Percentiles rank a stretch among this genome's conserved stretches.
phyloP scores from a whole-genome alignment of 176 grass and related monocot species.

The Elaeis guineensis region DNA sequence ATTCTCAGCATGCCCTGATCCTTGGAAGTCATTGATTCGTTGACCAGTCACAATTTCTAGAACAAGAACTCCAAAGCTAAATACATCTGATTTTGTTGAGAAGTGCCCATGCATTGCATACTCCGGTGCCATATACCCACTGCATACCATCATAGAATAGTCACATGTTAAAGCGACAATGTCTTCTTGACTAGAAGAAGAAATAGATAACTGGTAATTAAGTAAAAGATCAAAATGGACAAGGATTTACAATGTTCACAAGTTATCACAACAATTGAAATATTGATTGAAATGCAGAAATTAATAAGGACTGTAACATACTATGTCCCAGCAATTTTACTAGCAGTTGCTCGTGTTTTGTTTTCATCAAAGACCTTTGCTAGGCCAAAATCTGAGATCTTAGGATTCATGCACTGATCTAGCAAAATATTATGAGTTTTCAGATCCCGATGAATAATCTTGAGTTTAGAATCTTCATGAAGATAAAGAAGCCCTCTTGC shows the following conservation, averaged over 20 bases:
- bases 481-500: conserved; percentile 1
- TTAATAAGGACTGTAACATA: not conserved
- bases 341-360: not conserved
- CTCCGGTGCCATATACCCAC: no score
- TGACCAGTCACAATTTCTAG: no score
- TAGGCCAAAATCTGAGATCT: conserved; percentile 5
- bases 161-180: no score
- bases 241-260: not conserved
- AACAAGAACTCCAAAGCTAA: no score
- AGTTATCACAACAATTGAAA: no score
- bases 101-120: no score
- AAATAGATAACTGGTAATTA: not conserved
- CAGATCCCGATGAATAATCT: conserved; percentile 8
- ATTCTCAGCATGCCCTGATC: not conserved
- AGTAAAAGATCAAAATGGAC: not conserved
- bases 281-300: no score
- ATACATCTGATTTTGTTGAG: no score
- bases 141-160: no score
- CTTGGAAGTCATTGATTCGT: not conserved
- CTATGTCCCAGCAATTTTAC: not conserved
- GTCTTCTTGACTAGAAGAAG: no score
- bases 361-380: not conserved
- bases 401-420: conserved; percentile 7
- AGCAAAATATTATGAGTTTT: conserved; percentile 2
- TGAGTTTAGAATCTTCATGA: conserved; percentile 1